Conservation (phyloP, 306 rosid species). For the Heteromeles arbutifolia region DNA sequence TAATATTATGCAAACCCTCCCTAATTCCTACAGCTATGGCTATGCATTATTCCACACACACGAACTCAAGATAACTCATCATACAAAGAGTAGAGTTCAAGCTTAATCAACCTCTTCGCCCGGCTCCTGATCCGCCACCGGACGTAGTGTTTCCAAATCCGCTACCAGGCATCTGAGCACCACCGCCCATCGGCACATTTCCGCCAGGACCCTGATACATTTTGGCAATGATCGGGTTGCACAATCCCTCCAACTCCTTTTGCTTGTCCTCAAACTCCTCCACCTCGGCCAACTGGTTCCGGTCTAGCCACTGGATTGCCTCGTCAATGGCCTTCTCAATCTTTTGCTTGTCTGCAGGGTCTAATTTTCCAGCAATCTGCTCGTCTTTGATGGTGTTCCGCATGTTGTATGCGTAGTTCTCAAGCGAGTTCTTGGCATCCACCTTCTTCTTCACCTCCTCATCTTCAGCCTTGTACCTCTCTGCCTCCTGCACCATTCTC, state of each 20-base stretch:
- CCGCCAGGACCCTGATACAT: background rate
- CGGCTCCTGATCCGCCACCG: background rate
- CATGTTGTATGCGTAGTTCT: no score
- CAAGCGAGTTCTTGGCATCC: no score
- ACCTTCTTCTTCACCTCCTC: background rate
- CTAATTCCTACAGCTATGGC: background rate
- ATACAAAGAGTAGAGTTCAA: background rate
- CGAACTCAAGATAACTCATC: background rate
- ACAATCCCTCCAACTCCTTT: background rate
- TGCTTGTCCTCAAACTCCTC: background rate
- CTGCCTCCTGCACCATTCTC: conserved; percentile 68
- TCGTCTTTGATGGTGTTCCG: no score
- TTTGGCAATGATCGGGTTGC: background rate
- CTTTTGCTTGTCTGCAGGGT: background rate
- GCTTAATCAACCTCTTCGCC: background rate
- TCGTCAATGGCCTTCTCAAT: background rate
- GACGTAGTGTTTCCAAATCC: background rate
- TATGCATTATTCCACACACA: no score
- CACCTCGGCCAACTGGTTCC: background rate
- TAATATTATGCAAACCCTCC: no score
- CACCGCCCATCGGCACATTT: background rate
- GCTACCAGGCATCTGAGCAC: background rate
- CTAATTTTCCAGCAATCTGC: background rate
- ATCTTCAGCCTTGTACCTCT: no score
- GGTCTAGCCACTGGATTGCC: background rate